Percentiles rank a stretch among this genome's conserved stretches.
phyloP scores from a whole-genome alignment of 208 protist species.

The Acanthamoeba royreba region DNA sequence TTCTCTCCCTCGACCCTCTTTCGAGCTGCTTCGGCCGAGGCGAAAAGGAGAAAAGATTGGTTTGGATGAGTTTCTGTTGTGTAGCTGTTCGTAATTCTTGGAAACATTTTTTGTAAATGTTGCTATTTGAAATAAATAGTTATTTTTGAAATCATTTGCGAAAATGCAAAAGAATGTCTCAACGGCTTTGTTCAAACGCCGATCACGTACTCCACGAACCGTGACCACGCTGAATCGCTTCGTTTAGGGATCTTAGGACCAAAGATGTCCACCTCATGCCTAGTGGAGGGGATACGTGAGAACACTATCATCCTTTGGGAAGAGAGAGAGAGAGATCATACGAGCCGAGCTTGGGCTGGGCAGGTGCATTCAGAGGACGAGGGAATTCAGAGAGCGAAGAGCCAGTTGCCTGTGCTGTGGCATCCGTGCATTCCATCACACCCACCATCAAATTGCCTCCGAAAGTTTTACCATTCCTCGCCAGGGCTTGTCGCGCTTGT shows the following conservation, averaged over 20 bases:
- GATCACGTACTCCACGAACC: constrained; percentile 13
- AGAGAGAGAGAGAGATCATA: not conserved
- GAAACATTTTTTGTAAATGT: no score
- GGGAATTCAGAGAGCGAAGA: not conserved
- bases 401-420: not conserved
- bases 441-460: constrained; percentile 13
- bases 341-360: not conserved
- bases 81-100: no score
- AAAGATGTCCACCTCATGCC: not conserved
- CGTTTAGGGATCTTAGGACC: not conserved
- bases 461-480: not conserved
- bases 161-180: no score
- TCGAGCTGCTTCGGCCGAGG: no score
- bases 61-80: no score
- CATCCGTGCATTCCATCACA: not conserved
- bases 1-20: no score
- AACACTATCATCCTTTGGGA: no score
- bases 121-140: no score
- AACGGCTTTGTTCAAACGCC: no score
- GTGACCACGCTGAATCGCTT: not conserved
- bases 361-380: not conserved
- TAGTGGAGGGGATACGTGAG: no score
- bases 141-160: no score
- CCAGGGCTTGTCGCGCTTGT: not conserved
- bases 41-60: no score